Evolutionary conservation across 2,329 filamentous ascomycete genomes (phyloP).

Genomic region (Fusarium irregulare): DNA sequence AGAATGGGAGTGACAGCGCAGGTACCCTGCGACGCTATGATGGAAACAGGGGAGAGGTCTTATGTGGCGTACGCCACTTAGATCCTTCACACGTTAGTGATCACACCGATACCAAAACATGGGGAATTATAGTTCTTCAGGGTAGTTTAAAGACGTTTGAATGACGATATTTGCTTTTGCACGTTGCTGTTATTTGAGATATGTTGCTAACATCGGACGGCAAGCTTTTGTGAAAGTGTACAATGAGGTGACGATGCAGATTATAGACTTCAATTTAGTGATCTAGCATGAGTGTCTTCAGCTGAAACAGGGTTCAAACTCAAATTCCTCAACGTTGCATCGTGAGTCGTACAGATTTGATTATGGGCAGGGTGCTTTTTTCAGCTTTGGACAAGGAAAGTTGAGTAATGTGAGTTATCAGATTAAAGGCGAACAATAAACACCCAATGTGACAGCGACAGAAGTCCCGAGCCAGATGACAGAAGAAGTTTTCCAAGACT

Average conservation of each 20-base stretch:
- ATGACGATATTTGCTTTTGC: neutral
- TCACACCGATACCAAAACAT: neutral
- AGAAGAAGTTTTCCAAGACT: no score
- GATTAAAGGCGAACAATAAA: no score
- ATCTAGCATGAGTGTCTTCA: fast-evolving
- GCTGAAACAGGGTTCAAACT: neutral
- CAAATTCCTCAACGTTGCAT: neutral
- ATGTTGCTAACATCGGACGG: neutral
- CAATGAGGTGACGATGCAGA: neutral
- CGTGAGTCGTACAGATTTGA: neutral
- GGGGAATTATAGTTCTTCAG: neutral
- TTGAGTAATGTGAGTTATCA: neutral
- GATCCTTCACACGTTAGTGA: neutral
- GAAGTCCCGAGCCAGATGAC: no score
- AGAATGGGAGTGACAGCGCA: neutral
- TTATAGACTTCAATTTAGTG: neutral
- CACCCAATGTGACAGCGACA: no score
- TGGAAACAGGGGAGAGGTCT: neutral
- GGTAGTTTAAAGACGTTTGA: neutral
- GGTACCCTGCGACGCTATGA: neutral
- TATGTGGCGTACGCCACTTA: neutral
- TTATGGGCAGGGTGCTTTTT: neutral
- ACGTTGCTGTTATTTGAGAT: neutral
- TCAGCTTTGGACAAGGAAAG: neutral
- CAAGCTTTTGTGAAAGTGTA: neutral